phyloP scores from a whole-genome alignment of 495 filamentous ascomycete species.

The Penicillium desertorum region DNA sequence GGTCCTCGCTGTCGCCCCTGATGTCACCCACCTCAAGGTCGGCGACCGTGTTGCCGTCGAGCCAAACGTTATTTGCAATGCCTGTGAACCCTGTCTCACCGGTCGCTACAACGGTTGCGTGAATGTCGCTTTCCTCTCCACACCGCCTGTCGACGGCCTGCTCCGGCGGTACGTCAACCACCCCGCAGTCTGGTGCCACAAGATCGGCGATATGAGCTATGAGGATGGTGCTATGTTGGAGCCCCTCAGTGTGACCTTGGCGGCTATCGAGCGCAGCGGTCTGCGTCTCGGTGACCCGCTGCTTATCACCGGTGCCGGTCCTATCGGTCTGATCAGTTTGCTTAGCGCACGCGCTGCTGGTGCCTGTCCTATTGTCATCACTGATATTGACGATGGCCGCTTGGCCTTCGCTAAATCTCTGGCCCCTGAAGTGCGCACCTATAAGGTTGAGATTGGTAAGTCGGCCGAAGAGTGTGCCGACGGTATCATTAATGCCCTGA shows the following conservation, averaged over 20 bases:
- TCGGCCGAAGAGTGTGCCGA: constrained; percentile 69
- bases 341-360: constrained; percentile 81
- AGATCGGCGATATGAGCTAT: constrained; percentile 84
- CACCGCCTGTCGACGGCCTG: constrained; percentile 84
- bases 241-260: constrained; percentile 80
- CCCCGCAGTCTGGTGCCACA: constrained; percentile 88
- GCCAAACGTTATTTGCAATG: constrained; percentile 85
- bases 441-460: constrained; percentile 67
- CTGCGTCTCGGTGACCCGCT: constrained; percentile 80
- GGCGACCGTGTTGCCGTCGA: constrained; percentile 91
- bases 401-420: constrained; percentile 79
- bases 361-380: constrained; percentile 83
- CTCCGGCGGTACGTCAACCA: constrained; percentile 91
- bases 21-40: constrained; percentile 68
- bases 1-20: constrained; percentile 74
- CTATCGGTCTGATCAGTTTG: constrained; percentile 84
- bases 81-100: constrained; percentile 84
- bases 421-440: constrained; percentile 69
- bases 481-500: constrained; percentile 57
- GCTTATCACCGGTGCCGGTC: constrained; percentile 84
- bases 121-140: constrained; percentile 78
- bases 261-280: constrained; percentile 75
- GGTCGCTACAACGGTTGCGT: constrained; percentile 94
- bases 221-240: constrained; percentile 87
- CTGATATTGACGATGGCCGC: constrained; percentile 85